Percentiles rank a stretch among this genome's conserved stretches.
Evolutionary conservation across 768 basidiomycete genomes (phyloP).

Genomic region (Mycena olivaceomarginata): DNA sequence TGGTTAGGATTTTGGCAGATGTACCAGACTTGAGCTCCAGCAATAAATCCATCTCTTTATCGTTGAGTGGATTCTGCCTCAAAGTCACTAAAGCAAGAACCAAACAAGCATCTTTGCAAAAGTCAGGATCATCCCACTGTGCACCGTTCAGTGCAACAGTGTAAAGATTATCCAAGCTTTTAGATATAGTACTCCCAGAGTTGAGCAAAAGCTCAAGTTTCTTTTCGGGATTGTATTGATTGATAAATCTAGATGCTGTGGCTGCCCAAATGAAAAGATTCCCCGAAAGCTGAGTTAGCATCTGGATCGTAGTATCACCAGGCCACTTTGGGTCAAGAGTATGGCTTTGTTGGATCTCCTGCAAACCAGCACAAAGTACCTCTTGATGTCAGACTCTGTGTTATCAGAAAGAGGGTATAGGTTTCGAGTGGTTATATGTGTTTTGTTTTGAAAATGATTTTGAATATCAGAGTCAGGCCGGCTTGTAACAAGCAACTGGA

Average conservation of each 20-base stretch:
- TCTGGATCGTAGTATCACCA: background rate
- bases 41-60: background rate
- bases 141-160: background rate
- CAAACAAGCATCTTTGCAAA: background rate
- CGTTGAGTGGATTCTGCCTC: background rate
- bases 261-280: slow-evolving; percentile 16
- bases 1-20: background rate
- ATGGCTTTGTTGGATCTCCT: background rate
- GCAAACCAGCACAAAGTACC: background rate
- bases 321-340: slow-evolving; percentile 1
- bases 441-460: background rate
- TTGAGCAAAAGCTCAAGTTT: background rate
- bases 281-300: background rate
- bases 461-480: background rate
- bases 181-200: background rate
- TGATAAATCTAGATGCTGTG: background rate
- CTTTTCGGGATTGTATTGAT: background rate
- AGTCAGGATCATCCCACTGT: background rate
- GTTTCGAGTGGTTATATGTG: background rate
- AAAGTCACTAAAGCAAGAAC: background rate
- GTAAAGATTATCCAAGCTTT: background rate
- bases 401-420: background rate
- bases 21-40: background rate
- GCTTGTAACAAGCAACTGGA: background rate
- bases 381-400: background rate